Conservation (phyloP, 495 filamentous ascomycete genomes). For the Tirmania nivea region DNA sequence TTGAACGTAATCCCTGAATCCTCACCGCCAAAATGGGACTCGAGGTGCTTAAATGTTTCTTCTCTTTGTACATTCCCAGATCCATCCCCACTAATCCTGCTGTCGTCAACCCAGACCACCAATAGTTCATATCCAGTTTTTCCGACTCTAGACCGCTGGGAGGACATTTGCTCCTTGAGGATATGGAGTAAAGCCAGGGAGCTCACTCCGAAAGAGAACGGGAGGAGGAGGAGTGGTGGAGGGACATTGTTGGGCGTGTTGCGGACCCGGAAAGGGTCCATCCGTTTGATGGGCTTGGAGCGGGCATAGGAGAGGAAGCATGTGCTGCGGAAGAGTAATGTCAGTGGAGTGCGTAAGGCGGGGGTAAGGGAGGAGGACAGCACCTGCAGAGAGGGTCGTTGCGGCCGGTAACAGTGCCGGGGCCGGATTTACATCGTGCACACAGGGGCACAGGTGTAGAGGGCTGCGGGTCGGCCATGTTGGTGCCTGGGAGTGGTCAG, state of each 20-base stretch:
- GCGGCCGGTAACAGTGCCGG: not conserved
- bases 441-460: not conserved
- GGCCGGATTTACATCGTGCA: not conserved
- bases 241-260: conserved; percentile 19
- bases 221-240: conserved; percentile 42
- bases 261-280: conserved; percentile 37
- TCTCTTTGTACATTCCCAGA: conserved; percentile 7
- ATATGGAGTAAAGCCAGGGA: conserved; percentile 61
- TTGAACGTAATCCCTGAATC: not conserved
- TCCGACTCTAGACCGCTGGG: conserved; percentile 32
- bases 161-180: conserved; percentile 42
- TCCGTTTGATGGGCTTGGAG: conserved; percentile 57
- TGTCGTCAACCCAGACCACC: conserved; percentile 44
- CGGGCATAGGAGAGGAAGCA: conserved; percentile 60
- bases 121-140: conserved; percentile 41
- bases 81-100: conserved; percentile 20
- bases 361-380: not conserved
- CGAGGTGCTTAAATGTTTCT: conserved; percentile 6
- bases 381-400: not conserved
- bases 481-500: too few species aligned
- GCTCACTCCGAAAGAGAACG: conserved; percentile 63
- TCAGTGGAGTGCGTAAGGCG: conserved; percentile 21
- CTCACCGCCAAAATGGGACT: not conserved
- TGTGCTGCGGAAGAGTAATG: conserved; percentile 43
- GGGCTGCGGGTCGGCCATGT: too few species aligned